These are phyloP conservation scores for Hydnum rufescens DNA, from an alignment of 768 basidiomycete genomes.

Conservation along the genomic window DNA sequence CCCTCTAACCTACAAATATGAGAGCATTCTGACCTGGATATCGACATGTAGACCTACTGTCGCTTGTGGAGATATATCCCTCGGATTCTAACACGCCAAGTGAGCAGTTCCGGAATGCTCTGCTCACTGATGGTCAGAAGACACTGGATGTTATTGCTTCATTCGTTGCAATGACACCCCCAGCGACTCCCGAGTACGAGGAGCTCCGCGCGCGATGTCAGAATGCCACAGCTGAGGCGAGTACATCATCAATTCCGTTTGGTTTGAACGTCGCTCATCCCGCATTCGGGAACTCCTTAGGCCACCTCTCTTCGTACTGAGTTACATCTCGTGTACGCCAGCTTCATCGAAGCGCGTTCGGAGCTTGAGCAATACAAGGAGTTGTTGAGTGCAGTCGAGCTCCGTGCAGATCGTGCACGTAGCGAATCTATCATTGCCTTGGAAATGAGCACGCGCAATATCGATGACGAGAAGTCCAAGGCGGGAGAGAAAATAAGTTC, in stretches of 20 bases:
- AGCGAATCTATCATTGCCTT: slow-evolving; percentile 41
- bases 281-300: slow-evolving; percentile 18
- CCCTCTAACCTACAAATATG: background rate
- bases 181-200: slow-evolving; percentile 21
- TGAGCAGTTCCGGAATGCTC: slow-evolving; percentile 19
- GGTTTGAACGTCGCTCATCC: too few relatives aligned
- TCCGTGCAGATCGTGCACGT: slow-evolving; percentile 37
- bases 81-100: background rate
- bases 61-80: background rate
- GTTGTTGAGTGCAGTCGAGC: slow-evolving; percentile 36
- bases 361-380: slow-evolving; percentile 30
- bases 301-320: slow-evolving; percentile 39
- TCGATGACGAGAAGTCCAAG: background rate
- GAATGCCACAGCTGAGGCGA: slow-evolving; percentile 25
- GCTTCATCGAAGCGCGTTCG: slow-evolving; percentile 30
- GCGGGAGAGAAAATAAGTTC: background rate
- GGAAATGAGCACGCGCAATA: slow-evolving; percentile 19
- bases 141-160: slow-evolving; percentile 33
- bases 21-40: background rate
- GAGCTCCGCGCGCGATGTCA: slow-evolving; percentile 28
- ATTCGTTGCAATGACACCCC: slow-evolving; percentile 29
- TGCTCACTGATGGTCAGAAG: slow-evolving; percentile 23
- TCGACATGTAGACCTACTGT: background rate
- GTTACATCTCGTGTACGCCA: slow-evolving; percentile 28
- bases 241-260: slow-evolving; percentile 27